Conservation (phyloP, 2,329 filamentous ascomycete genomes). For the Neonectria sp. region DNA sequence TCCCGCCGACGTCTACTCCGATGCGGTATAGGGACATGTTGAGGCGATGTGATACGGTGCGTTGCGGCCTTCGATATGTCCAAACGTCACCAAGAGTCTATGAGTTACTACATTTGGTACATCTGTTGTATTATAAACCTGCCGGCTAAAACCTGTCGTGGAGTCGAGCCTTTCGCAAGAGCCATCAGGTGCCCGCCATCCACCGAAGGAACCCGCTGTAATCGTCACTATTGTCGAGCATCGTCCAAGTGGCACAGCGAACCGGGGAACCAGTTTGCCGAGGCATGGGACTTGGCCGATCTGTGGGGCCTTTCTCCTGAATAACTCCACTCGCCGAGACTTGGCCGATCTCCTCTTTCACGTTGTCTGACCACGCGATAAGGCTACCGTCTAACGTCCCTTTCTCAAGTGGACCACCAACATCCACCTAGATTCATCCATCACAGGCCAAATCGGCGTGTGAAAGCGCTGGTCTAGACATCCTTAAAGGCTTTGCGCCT, state of each 20-base stretch:
- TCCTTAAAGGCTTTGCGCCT: slow-evolving; percentile 21
- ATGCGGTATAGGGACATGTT: slow-evolving; percentile 60
- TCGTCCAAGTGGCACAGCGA: neutral
- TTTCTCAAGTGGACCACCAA: neutral
- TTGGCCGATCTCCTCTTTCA: neutral
- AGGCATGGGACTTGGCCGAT: slow-evolving; percentile 27
- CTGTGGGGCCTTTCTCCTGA: neutral
- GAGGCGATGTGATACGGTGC: neutral
- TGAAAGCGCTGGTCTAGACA: neutral
- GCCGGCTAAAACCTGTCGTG: neutral
- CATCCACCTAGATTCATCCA: slow-evolving; percentile 2
- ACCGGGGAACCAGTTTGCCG: slow-evolving; percentile 18
- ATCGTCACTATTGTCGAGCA: neutral
- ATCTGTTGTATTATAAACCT: neutral
- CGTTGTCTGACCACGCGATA: slow-evolving; percentile 4
- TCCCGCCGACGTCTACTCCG: slow-evolving; percentile 59
- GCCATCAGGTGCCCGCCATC: neutral
- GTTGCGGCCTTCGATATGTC: neutral
- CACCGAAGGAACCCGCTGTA: neutral
- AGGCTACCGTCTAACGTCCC: neutral
- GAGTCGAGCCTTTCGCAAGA: neutral
- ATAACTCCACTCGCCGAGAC: neutral
- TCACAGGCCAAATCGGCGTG: neutral
- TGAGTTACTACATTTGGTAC: neutral
- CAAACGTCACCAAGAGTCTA: neutral